Evolutionary conservation across 2,329 filamentous ascomycete genomes (phyloP).

Genomic region (Claviceps africana): DNA sequence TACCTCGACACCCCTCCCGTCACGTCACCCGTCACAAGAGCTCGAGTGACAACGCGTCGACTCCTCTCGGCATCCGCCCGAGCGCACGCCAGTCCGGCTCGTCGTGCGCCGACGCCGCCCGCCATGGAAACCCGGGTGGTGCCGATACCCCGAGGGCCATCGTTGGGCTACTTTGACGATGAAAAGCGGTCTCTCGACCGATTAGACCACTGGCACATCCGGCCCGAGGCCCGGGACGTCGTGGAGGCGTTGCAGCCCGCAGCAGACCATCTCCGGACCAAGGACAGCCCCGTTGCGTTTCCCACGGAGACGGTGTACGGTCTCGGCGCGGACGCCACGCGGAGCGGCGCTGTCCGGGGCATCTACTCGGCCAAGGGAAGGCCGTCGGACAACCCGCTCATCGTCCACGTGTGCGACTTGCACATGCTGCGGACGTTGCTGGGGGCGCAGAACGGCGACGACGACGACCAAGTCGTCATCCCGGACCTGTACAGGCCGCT

Average conservation of each 20-base stretch:
- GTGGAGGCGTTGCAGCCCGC: conserved; percentile 43
- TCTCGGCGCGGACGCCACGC: conserved; percentile 86
- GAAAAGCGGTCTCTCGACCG: conserved; percentile 14
- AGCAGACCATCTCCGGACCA: conserved; percentile 48
- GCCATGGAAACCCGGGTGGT: conserved; percentile 28
- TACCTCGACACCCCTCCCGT: not conserved
- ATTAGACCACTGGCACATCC: conserved; percentile 30
- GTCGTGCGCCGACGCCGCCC: not conserved
- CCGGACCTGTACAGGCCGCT: conserved; percentile 65
- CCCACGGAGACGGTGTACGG: conserved; percentile 98
- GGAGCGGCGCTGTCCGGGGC: conserved; percentile 68
- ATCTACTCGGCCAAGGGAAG: conserved; percentile 86
- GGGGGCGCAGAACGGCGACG: conserved; percentile 10
- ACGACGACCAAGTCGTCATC: conserved; percentile 32
- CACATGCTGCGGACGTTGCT: conserved; percentile 58
- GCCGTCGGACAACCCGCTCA: conserved; percentile 88
- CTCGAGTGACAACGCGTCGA: conserved; percentile 7
- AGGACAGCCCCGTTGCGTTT: conserved; percentile 73
- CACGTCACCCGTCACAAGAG: not conserved
- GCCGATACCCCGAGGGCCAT: conserved; percentile 17
- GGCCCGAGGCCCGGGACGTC: conserved; percentile 15
- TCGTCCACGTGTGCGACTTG: conserved; percentile 78
- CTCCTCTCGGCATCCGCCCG: conserved; percentile 14
- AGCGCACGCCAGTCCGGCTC: not conserved
- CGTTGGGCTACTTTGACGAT: conserved; percentile 22